Conservation (phyloP, 805 yeast species). For the Kluyveromyces dobzhanskii region DNA sequence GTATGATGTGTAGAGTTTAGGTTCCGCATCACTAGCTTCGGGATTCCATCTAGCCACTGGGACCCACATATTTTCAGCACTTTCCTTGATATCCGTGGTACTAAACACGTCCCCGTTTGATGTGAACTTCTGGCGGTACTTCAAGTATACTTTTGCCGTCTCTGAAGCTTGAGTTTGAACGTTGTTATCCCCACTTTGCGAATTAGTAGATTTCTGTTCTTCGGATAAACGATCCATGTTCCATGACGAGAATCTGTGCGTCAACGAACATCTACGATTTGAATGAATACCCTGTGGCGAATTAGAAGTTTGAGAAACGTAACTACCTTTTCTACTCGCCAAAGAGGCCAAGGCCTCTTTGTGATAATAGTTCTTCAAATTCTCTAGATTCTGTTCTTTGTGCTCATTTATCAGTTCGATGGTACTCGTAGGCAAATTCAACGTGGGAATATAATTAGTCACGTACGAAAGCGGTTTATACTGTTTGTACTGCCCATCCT, state of each 20-base stretch:
- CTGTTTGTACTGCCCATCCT: not conserved
- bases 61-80: constrained; percentile 20
- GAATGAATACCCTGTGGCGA: not conserved
- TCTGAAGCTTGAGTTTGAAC: not conserved
- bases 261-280: not conserved
- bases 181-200: not conserved
- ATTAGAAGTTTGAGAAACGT: not conserved
- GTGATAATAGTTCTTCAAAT: not conserved
- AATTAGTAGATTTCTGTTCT: not conserved
- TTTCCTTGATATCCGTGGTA: not conserved
- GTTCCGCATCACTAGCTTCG: not conserved
- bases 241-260: not conserved
- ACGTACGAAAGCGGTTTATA: not conserved
- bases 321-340: not conserved
- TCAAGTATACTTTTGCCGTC: constrained; percentile 1
- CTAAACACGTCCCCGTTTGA: not conserved
- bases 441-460: constrained; percentile 2
- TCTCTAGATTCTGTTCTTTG: not conserved
- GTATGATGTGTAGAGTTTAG: constrained; percentile 1
- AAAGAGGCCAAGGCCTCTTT: not conserved
- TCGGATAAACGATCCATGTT: not conserved
- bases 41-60: constrained; percentile 14
- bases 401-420: not conserved
- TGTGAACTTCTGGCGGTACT: constrained; percentile 2
- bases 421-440: not conserved